phyloP scores from a whole-genome alignment of 495 filamentous ascomycete species.

The Tetracladium setigerum region DNA sequence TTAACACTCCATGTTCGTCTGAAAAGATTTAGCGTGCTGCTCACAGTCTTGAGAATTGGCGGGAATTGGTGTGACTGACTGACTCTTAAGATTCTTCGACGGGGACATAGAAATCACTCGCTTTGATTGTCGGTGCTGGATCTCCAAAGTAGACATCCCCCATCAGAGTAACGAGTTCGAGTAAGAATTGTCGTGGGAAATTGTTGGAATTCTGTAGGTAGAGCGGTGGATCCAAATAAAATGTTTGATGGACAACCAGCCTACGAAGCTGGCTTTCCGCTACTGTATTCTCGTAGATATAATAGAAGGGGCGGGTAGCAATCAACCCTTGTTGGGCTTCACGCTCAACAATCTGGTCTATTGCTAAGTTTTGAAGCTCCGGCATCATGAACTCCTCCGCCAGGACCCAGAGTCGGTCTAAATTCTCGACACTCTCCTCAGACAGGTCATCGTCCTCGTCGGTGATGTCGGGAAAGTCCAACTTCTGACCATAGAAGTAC shows the following conservation, averaged over 20 bases:
- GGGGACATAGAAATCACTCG: too few relatives aligned
- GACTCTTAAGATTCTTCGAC: too few relatives aligned
- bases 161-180: too few relatives aligned
- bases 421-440: not conserved
- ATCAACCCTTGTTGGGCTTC: too few relatives aligned
- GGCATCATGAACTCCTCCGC: conserved; percentile 2
- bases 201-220: not conserved
- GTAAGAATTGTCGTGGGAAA: not conserved
- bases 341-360: too few relatives aligned
- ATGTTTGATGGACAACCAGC: conserved; percentile 1
- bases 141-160: too few relatives aligned
- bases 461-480: not conserved
- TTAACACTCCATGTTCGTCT: too few relatives aligned
- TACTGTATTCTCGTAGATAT: not conserved
- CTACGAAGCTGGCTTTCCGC: not conserved
- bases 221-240: not conserved
- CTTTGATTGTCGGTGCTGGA: too few relatives aligned
- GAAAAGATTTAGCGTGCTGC: too few relatives aligned
- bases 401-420: conserved; percentile 4
- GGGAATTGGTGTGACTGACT: too few relatives aligned
- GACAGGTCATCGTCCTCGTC: not conserved
- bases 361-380: conserved; percentile 1
- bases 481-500: conserved; percentile 5
- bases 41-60: too few relatives aligned
- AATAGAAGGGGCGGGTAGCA: too few relatives aligned